Base-by-base conservation (phyloP, 2,329 filamentous ascomycete species). In the Epichloe gansuensis region DNA sequence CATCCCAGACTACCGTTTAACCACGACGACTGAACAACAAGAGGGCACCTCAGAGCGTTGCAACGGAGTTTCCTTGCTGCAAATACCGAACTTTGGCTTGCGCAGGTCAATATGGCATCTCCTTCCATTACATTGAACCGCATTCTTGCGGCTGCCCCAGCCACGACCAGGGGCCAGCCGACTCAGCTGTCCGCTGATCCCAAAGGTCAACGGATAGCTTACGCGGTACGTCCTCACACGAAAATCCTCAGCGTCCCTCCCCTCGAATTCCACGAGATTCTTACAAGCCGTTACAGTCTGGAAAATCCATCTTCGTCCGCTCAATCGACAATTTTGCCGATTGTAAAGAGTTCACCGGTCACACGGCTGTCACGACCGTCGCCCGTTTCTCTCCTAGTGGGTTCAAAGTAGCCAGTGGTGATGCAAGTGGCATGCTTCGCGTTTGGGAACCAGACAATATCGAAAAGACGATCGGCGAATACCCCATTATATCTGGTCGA, bases 261-360 rank as follows among this genome's bases (percentile, higher is more conserved):
- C 50, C n/a, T 45, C 28, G 43, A 46, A 52, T 12, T 49, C 12
- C 61, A 47, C 9, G 37, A 15, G 31, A 46, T 5, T 41, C 31
- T 9, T 28, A 48, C 17, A 11, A 17, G 13, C 21, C 12, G n/a
- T 2, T 7, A 48, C 37, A 94, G 89, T 91, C 90, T 51, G 91
- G 89, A 65, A 97, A 97, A 76, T 97, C 91, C 56, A 85, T 98
- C 71, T 97, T 96, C 72, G 77, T 98, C 47, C 89, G 93, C 61
- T 91, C 85, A 57, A 95, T 98, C 73, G 91, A 98, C 72, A 75
- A 93, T 66, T 91, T 91, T 50, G 78, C 88, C 59, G 71, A 85
- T 57, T 84, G 84, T 68, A 90, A 86, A 65, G 91, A 98, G 70
- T 98, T 97, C 72, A 94, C 85, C 13, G 85, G 86, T 61, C 93